Conservation (phyloP, 352 stramenopile genomes). For the Pythium vanterpoolii region DNA sequence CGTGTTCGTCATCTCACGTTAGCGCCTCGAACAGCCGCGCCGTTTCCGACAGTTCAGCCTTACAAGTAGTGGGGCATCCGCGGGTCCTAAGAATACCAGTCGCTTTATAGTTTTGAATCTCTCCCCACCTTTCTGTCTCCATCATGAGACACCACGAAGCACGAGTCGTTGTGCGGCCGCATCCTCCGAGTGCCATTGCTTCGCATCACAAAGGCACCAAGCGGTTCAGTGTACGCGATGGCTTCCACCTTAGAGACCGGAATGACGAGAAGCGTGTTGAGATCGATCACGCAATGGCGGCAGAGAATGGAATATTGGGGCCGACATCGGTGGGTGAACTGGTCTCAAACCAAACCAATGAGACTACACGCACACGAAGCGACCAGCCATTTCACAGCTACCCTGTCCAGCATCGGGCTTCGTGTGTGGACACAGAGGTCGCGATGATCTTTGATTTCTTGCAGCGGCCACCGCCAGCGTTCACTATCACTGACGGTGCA, state of each 20-base stretch:
- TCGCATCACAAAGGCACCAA: slow-evolving; percentile 20
- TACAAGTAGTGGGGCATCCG: too few relatives aligned
- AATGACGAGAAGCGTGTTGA: slow-evolving; percentile 44
- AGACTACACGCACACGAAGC: background rate
- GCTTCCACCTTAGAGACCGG: slow-evolving; percentile 61
- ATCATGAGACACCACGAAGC: background rate
- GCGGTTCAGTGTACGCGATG: slow-evolving; percentile 60
- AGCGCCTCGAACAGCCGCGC: too few relatives aligned
- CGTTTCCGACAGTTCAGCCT: too few relatives aligned
- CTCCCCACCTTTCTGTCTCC: background rate
- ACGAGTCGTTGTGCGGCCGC: background rate
- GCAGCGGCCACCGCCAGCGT: slow-evolving; percentile 13
- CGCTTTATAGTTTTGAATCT: too few relatives aligned
- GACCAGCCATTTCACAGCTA: background rate
- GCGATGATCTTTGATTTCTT: slow-evolving; percentile 27
- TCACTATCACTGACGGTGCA: background rate
- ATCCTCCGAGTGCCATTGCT: background rate
- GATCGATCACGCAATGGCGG: slow-evolving; percentile 39
- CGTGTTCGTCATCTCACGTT: too few relatives aligned
- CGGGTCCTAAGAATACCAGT: too few relatives aligned
- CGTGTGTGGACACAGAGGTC: slow-evolving; percentile 17
- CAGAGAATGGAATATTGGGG: background rate
- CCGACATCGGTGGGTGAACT: background rate
- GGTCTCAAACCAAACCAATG: slow-evolving; percentile 7
- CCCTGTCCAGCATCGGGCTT: background rate